These are phyloP conservation scores for Xylaria intraflava DNA, from an alignment of 495 filamentous ascomycete genomes.

Conservation along the genomic window DNA sequence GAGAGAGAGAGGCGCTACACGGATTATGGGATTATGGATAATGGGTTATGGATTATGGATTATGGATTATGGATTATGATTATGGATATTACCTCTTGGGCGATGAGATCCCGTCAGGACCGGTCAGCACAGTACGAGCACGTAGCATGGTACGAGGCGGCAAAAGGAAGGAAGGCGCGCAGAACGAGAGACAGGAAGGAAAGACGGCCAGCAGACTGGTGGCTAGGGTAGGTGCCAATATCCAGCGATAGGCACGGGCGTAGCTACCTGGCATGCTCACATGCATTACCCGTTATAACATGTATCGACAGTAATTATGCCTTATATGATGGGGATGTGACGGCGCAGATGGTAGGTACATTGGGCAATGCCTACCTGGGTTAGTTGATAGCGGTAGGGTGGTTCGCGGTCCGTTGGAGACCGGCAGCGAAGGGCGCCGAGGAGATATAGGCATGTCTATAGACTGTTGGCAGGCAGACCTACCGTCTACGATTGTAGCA, in stretches of 20 bases:
- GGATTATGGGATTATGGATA: no score
- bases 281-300: no score
- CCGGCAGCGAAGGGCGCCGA: no score
- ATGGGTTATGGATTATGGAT: no score
- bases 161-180: background rate
- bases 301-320: background rate
- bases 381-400: no score
- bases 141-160: background rate
- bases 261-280: background rate
- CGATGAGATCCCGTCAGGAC: slow-evolving; percentile 3
- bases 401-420: background rate
- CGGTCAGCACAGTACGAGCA: background rate
- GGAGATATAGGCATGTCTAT: no score
- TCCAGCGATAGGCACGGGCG: background rate
- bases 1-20: no score
- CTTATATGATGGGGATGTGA: slow-evolving; percentile 8
- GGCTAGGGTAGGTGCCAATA: background rate
- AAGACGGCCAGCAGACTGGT: background rate
- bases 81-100: background rate
- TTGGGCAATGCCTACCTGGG: no score
- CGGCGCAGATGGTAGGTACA: no score
- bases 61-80: no score
- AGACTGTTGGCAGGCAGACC: no score
- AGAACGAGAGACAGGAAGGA: background rate
- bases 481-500: no score